These are phyloP conservation scores for Phlegmacium glaucopus DNA, from an alignment of 768 basidiomycete species.

Conservation along the genomic window DNA sequence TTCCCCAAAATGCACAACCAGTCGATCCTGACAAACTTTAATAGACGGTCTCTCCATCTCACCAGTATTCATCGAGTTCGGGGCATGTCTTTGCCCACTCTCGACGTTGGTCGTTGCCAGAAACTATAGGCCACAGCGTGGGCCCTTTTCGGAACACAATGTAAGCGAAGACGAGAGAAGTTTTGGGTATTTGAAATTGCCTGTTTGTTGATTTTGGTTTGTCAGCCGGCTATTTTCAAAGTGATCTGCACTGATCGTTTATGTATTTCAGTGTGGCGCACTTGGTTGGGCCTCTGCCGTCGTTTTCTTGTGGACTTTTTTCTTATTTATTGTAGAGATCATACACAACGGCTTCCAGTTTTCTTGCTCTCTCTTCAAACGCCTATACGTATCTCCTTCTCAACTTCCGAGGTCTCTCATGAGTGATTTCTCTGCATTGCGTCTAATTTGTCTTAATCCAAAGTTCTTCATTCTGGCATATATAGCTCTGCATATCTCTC, in stretches of 20 bases:
- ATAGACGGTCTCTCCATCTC: not conserved
- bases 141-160: constrained; percentile 6
- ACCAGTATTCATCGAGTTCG: not conserved
- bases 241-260: not conserved
- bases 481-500: no score
- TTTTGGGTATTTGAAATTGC: not conserved
- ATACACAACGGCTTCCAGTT: no score
- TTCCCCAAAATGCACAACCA: no score
- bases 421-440: no score
- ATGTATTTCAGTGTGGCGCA: not conserved
- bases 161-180: constrained; percentile 2
- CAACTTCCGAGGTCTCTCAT: no score
- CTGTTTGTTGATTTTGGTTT: not conserved
- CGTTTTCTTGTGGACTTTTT: not conserved
- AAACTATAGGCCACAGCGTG: constrained; percentile 4
- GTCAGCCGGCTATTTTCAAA: not conserved
- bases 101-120: constrained; percentile 18
- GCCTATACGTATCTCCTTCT: no score
- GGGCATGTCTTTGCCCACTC: constrained; percentile 2
- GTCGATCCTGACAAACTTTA: no score
- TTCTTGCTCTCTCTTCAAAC: no score
- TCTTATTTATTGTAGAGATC: no score
- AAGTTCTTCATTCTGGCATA: no score
- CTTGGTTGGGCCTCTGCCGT: not conserved
- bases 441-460: no score